Base-by-base conservation (phyloP, 306 rosid species). In the Aeschynomene evenia region DNA sequence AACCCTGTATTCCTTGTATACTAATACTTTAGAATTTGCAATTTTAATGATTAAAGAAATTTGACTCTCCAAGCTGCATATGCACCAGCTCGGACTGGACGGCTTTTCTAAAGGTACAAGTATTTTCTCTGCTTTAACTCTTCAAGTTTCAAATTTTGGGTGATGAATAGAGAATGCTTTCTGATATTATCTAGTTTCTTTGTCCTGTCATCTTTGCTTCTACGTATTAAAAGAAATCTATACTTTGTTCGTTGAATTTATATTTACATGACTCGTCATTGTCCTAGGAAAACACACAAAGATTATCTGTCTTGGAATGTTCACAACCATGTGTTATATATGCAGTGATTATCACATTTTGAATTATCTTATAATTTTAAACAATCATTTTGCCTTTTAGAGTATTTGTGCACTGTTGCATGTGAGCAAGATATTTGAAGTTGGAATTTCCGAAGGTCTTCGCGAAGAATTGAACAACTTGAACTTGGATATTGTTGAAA, bases 391-490 rank as follows among this genome's bases (percentile, higher is more conserved):
- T 46, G 18, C 67, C 70, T 67, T 76, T 55, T 54, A 94, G 98
- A 90, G 96, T 82, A 77, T 94, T 56, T 80, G 90, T 77, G 90
- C 96, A 7, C 96, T 94, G 78, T 78, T 94, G 88, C 94, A 94
- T 65, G 48, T 94, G 74, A 85, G 84, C 86, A 90, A 94, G 84
- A 87, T 94, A 84, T 90, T 94, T 85, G 98, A 90, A 82, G 96
- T 90, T 55, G 98, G 97, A 61, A 85, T 90, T 80, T 94, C 98
- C 2, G 96, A 90, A 83, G 88, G 81, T 72, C 98, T 88, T 58
- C 87, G 62, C 65, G 95, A 87, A 63, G 91, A 84, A 71, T 63
- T 84, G 72, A 79, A 80, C 74, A 29, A 78, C 85, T 85, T 88
- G 77, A 79, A 82, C 78, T 78, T 90, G 80, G 90, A 94, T 72